Base-by-base conservation (phyloP, 768 basidiomycete genomes). In the Cystobasidium tubakii region DNA sequence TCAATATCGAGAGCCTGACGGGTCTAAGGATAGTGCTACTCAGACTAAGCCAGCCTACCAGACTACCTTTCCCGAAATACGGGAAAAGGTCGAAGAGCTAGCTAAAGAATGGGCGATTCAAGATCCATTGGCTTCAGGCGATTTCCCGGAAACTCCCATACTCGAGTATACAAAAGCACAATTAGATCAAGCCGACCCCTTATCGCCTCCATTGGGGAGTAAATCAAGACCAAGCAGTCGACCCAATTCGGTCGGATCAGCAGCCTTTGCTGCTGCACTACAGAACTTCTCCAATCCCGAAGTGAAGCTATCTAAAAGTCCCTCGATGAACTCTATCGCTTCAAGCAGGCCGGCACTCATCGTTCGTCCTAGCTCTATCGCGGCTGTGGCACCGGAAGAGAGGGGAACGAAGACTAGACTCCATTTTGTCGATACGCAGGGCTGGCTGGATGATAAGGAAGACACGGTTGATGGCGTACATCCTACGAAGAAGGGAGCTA, bases 81-180 rank as follows among this genome's bases (percentile, higher is more conserved):
- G 55, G 12, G 15, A 71, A 36, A 55, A 39, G 34, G 55, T 71
- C 1, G 33, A 71, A 21, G 31, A 27, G 9, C 19, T 71, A 34
- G 15, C n/a, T 31, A 12, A 71, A 55, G 31, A 36, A 55, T 71
- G 69, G 69, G 54, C 19, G 10, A 31, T 25, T n/a, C 54, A 71
- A 57, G 69, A 71, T 71, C 69, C 69, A n/a, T 60, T 71, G 17
- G 29, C 53, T 7, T 34, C 53, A 4, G 69, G 69, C 1, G 69
- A 71, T 42, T 71, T 71, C 43, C 69, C 69, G 21, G 25, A 53
- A 53, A 71, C 69, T n/a, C 69, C 69, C 1, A 71, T 71, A 1
- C 31, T 71, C 31, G 69, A 71, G 29, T 36, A 54, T 39, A 46
- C 69, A 31, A 71, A 71, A 55, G 23, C 55, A n/a, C 69, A 71